Evolutionary conservation across 768 basidiomycete species (phyloP).

Genomic region (Kwoniella newhampshirensis): DNA sequence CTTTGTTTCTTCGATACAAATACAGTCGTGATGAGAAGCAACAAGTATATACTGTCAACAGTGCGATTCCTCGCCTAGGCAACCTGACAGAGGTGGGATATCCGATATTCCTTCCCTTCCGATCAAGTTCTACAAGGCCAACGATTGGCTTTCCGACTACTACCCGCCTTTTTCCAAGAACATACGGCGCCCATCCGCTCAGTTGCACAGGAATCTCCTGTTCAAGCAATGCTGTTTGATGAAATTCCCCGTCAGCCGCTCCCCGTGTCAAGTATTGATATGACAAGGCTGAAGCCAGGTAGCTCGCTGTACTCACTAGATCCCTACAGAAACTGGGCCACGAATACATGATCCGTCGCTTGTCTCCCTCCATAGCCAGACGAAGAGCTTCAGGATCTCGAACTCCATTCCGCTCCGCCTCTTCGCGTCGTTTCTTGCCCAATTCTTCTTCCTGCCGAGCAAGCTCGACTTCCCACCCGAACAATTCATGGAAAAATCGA

Average conservation of each 20-base stretch:
- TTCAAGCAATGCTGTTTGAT: conserved; percentile 41
- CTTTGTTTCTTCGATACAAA: too few species aligned
- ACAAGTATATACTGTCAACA: too few species aligned
- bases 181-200: not conserved
- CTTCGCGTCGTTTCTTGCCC: conserved; percentile 11
- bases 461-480: conserved; percentile 92
- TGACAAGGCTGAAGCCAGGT: not conserved
- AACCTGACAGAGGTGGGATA: too few species aligned
- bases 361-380: conserved; percentile 7
- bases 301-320: too few species aligned
- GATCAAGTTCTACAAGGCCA: too few species aligned
- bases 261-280: not conserved
- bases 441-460: conserved; percentile 55
- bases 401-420: conserved; percentile 13
- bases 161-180: too few species aligned
- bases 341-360: conserved; percentile 40
- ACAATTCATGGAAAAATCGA: conserved; percentile 88
- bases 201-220: conserved; percentile 47
- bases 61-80: too few species aligned
- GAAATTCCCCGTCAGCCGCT: not conserved
- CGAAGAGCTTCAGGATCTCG: conserved; percentile 15
- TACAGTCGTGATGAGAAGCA: too few species aligned
- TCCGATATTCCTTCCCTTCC: too few species aligned
- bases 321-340: conserved; percentile 52
- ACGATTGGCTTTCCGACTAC: too few species aligned